Base-by-base conservation (phyloP, 2,329 filamentous ascomycete genomes). In the Chaetomium strumarium region DNA sequence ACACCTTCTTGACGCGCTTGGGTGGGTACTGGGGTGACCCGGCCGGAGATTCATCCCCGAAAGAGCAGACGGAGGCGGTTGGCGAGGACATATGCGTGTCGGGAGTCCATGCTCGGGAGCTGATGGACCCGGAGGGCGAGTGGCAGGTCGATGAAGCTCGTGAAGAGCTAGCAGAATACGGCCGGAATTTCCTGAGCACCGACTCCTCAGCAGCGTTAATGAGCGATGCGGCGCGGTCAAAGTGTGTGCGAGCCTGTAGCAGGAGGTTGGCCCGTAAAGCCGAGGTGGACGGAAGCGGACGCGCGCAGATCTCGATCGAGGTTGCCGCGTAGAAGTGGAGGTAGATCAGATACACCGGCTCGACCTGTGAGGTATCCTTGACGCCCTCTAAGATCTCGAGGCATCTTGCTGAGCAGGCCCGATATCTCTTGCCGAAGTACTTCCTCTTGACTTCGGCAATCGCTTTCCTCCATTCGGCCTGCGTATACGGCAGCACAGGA, bases 311-410 rank as follows among this genome's bases (percentile, higher is more conserved):
- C 60, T 83, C 80, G 46, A 80, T 71, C 13, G 79, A 76, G n/a
- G 72, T 75, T 17, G 80, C 80, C n/a, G 79, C 79, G 56, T 82
- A 83, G 63, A 83, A 82, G 63, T 80, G 75, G 6, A 83, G 70
- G 55, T 80, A 81, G 58, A 83, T 77, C 33, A 81, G 68, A 60
- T 82, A 76, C 7, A 77, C 68, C 2, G 78, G 75, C 61, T 81
- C 76, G 17, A 77, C 67, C 24, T 69, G 63, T 12, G 69, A 68
- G 63, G 66, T 63, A 45, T 76, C 69, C 58, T 71, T 74, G 45
- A 76, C 65, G 52, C 70, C 73, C 39, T 75, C 72, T 33, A 83
- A 63, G 36, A 82, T 73, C 60, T 81, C 76, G 44, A 68, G 70
- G 63, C 79, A 83, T 41, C 74, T 69, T 29, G 73, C 67, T 37